Evolutionary conservation across 768 basidiomycete genomes (phyloP).

Genomic region (Porphyrellus cyaneotinctus): DNA sequence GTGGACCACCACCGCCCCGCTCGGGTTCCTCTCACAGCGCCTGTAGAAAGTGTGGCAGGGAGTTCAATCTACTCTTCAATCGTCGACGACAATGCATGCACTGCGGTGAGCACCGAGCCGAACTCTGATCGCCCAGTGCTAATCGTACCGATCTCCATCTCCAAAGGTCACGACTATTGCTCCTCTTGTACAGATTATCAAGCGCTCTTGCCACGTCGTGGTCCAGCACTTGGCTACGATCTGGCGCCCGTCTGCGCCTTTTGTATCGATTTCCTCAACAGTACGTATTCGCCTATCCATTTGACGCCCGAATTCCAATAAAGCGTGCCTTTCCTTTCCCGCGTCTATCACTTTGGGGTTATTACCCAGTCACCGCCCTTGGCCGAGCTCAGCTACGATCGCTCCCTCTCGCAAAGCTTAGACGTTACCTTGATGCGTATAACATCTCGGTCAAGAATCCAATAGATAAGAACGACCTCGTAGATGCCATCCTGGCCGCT

Average conservation of each 20-base stretch:
- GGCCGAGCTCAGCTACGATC: conserved; percentile 52
- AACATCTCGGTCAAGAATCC: conserved; percentile 58
- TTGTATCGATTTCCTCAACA: conserved; percentile 66
- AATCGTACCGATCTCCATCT: neutral
- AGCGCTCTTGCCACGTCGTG: conserved; percentile 66
- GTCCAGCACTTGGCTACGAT: conserved; percentile 58
- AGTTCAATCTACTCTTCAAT: conserved; percentile 65
- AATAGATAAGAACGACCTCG: conserved; percentile 76
- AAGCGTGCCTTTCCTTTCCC: neutral
- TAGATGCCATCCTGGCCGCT: conserved; percentile 54
- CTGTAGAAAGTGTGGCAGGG: conserved; percentile 71
- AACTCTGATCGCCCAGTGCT: neutral
- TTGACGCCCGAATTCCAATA: neutral
- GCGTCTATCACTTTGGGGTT: neutral
- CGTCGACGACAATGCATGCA: conserved; percentile 68
- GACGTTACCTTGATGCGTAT: conserved; percentile 68
- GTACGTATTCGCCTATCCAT: conserved; percentile 37
- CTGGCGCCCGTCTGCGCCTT: conserved; percentile 62
- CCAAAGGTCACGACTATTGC: conserved; percentile 67
- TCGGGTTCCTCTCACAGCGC: conserved; percentile 25
- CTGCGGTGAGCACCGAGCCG: conserved; percentile 50
- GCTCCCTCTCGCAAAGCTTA: conserved; percentile 57
- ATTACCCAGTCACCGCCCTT: conserved; percentile 60
- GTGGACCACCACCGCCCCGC: conserved; percentile 53
- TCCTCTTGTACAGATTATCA: conserved; percentile 71